Evolutionary conservation across 2,329 filamentous ascomycete genomes (phyloP).

Genomic region (Ophiostoma triangulosporum): DNA sequence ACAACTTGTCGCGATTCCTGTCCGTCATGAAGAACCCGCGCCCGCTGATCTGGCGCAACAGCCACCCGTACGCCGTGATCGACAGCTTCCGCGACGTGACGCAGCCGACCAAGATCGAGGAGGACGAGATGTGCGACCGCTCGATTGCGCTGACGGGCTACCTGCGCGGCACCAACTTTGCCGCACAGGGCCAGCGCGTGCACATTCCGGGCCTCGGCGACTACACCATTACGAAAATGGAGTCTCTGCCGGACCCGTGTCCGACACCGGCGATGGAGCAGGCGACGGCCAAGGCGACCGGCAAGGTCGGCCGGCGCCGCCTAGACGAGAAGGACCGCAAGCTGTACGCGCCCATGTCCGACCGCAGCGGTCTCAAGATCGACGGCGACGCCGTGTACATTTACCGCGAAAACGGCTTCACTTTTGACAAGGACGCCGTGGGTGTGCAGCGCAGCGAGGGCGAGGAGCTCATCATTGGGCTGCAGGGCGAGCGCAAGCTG

Average conservation of each 20-base stretch:
- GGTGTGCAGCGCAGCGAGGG: conserved; percentile 74
- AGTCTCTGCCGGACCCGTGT: conserved; percentile 84
- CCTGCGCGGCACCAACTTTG: conserved; percentile 85
- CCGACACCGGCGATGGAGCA: conserved; percentile 87
- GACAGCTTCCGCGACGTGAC: conserved; percentile 95
- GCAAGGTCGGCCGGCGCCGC: conserved; percentile 60
- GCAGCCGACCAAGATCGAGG: conserved; percentile 80
- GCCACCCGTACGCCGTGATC: conserved; percentile 84
- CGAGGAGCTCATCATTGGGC: conserved; percentile 82
- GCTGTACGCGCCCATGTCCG: conserved; percentile 93
- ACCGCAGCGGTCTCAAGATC: conserved; percentile 88
- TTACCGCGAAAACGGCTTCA: conserved; percentile 56
- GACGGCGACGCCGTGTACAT: conserved; percentile 96
- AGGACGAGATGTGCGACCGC: conserved; percentile 78
- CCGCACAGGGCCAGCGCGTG: conserved; percentile 69
- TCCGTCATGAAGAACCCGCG: conserved; percentile 99
- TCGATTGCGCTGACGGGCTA: conserved; percentile 89
- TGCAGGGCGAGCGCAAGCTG: conserved; percentile 70
- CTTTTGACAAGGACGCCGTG: conserved; percentile 55
- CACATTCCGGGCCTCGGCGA: conserved; percentile 91
- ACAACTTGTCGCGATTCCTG: conserved; percentile 88
- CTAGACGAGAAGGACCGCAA: conserved; percentile 95
- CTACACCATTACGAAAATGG: conserved; percentile 68
- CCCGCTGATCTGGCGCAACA: conserved; percentile 91
- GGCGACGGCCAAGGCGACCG: conserved; percentile 68